Evolutionary conservation across 495 filamentous ascomycete species (phyloP), one percentile per base, ranked within the genome.

Genomic region (Achaetomiella virescens): DNA sequence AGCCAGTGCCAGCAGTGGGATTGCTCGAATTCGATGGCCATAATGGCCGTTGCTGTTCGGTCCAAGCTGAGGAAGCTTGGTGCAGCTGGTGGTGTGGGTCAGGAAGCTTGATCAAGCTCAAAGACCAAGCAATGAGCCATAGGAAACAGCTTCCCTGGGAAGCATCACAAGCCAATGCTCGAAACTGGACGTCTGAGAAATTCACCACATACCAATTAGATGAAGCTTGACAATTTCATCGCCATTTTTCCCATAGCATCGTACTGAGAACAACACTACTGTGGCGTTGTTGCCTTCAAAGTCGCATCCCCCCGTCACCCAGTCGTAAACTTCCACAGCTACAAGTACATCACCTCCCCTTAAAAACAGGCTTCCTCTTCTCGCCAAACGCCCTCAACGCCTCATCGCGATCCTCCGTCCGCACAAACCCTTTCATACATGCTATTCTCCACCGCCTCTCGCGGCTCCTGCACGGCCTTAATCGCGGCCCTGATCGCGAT

Each of bases 291-390:
- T n/a, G n/a, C n/a, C n/a, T n/a, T n/a, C n/a, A n/a, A n/a, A n/a
- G n/a, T n/a, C n/a, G n/a, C n/a, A n/a, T n/a, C n/a, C n/a, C n/a
- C n/a, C n/a, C n/a, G n/a, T n/a, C n/a, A n/a, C n/a, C n/a, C n/a
- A n/a, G n/a, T n/a, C n/a, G n/a, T n/a, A n/a, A n/a, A n/a, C n/a
- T n/a, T 21, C 29, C 14, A 37, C 45, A 20, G 1, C 7, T 48
- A 8, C n/a, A 18, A 10, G 21, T n/a, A n/a, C 2, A 47, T 65
- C 60, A 82, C 61, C 73, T 67, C 14, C 91, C 91, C 63, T 78
- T 86, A 64, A 95, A 96, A 21, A 82, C 78, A 22, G 91, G 90
- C 76, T 81, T 91, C 67, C 92, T 82, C 84, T 95, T 96, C 80
- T 96, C 90, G 57, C 74, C 76, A 76, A 97, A 97, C 31, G 92